These are phyloP conservation scores for Saturnispora bothae DNA, from an alignment of 805 yeast species.

Conservation along the genomic window DNA sequence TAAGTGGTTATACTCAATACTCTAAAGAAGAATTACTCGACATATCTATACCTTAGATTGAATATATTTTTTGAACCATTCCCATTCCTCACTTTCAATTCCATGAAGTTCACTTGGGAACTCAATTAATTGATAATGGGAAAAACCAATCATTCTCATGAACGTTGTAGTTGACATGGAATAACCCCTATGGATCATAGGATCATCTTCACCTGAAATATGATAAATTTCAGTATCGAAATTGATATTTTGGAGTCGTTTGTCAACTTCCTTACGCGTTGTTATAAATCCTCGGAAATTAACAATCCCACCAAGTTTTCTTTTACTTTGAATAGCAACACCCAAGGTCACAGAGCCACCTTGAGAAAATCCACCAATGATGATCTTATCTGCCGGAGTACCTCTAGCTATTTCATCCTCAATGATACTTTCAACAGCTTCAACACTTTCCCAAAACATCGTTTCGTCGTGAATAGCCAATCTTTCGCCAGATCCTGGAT, in stretches of 20 bases:
- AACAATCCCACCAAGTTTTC: slow-evolving; percentile 68
- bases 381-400: slow-evolving; percentile 51
- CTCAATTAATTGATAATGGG: slow-evolving; percentile 36
- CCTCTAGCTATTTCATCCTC: slow-evolving; percentile 43
- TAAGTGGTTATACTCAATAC: slow-evolving; percentile 33
- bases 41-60: slow-evolving; percentile 11
- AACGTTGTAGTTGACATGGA: slow-evolving; percentile 35
- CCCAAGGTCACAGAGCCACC: slow-evolving; percentile 80
- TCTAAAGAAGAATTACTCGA: slow-evolving; percentile 27
- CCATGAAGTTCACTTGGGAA: slow-evolving; percentile 63
- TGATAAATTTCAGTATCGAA: slow-evolving; percentile 66
- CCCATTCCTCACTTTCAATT: slow-evolving; percentile 55
- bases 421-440: slow-evolving; percentile 35
- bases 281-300: slow-evolving; percentile 69
- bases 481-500: slow-evolving; percentile 39
- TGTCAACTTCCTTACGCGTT: slow-evolving; percentile 22
- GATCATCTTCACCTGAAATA: slow-evolving; percentile 79
- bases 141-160: slow-evolving; percentile 36
- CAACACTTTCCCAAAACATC: slow-evolving; percentile 44
- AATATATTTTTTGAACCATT: slow-evolving; percentile 40
- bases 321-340: slow-evolving; percentile 39
- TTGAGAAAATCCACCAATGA: slow-evolving; percentile 95
- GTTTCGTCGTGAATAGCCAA: slow-evolving; percentile 37
- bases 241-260: slow-evolving; percentile 30
- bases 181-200: slow-evolving; percentile 37